These are phyloP conservation scores for Chytriomyces confervae DNA, from an alignment of 192 early-diverging fungal genomes.

Conservation along the genomic window DNA sequence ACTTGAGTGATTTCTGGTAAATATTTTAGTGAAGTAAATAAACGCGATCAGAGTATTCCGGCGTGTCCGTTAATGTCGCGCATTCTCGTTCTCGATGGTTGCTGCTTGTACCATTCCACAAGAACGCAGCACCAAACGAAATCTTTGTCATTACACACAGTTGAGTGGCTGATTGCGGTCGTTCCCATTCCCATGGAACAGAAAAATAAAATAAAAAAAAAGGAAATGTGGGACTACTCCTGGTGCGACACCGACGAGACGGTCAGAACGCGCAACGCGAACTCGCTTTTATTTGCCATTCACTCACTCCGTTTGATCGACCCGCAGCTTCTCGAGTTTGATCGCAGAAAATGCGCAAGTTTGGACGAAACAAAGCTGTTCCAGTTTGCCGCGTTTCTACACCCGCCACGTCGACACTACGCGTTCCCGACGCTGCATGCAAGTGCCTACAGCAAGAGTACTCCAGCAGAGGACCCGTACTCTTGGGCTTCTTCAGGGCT, in stretches of 20 bases:
- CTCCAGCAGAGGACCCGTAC: background rate
- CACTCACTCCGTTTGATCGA: background rate
- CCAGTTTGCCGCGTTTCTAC: background rate
- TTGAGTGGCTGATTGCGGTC: too few relatives aligned
- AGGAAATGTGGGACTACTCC: background rate
- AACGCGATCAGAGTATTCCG: too few relatives aligned
- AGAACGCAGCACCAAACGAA: too few relatives aligned
- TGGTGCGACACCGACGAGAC: constrained; percentile 22
- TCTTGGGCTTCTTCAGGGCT: background rate
- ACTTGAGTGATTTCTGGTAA: too few relatives aligned
- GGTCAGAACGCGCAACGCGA: background rate
- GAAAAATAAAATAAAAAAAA: too few relatives aligned
- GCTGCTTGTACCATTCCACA: too few relatives aligned
- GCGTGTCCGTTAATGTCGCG: too few relatives aligned
- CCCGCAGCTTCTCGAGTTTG: background rate
- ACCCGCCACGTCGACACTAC: background rate
- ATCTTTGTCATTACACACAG: too few relatives aligned
- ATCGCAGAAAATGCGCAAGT: background rate
- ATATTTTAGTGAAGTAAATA: too few relatives aligned
- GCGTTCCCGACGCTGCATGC: background rate
- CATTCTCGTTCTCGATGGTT: too few relatives aligned
- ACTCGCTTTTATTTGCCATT: background rate
- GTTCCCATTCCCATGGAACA: too few relatives aligned
- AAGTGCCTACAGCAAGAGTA: background rate
- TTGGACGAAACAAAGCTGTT: background rate